Percentiles rank a stretch among this genome's conserved stretches.
Evolutionary conservation across 202 grass and related monocot genomes (phyloP).

Genomic region (Panicum virgatum): DNA sequence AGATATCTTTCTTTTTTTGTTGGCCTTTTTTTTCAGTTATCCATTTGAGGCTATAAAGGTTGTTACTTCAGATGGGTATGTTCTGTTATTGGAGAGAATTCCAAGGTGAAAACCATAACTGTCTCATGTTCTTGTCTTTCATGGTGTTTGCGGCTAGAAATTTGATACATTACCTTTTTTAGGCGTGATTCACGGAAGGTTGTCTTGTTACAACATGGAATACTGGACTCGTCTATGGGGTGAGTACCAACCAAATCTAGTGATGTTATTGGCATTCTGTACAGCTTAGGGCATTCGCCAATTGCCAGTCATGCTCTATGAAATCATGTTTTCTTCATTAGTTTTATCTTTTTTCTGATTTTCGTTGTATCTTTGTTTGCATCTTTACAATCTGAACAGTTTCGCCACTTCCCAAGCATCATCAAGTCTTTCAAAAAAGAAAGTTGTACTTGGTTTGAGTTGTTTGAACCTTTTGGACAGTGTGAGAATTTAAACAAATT

Average conservation of each 20-base stretch:
- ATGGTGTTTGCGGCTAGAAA: constrained; percentile 2
- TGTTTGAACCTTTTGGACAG: neutral
- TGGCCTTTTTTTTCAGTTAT: constrained; percentile 54
- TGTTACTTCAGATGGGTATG: constrained; percentile 97
- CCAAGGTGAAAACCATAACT: constrained; percentile 60
- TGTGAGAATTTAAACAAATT: neutral
- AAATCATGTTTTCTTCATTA: neutral
- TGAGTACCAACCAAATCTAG: constrained; percentile 44
- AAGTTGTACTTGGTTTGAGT: neutral
- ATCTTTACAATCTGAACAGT: constrained; percentile 4
- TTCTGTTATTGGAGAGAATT: constrained; percentile 89
- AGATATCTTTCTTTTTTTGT: neutral
- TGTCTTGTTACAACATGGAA: constrained; percentile 90
- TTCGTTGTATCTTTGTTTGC: constrained; percentile 3
- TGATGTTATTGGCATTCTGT: neutral
- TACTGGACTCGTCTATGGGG: constrained; percentile 99
- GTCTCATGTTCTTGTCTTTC: constrained; percentile 32
- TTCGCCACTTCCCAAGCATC: neutral
- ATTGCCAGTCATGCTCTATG: constrained; percentile 3
- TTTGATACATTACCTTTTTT: constrained; percentile 38
- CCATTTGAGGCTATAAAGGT: constrained; percentile 93
- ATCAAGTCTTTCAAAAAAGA: neutral
- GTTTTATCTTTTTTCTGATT: neutral
- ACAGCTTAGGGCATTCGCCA: neutral
- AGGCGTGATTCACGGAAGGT: constrained; percentile 93